These are phyloP conservation scores for Paraphoma chrysanthemicola DNA, from an alignment of 2,329 filamentous ascomycete genomes.

Conservation along the genomic window DNA sequence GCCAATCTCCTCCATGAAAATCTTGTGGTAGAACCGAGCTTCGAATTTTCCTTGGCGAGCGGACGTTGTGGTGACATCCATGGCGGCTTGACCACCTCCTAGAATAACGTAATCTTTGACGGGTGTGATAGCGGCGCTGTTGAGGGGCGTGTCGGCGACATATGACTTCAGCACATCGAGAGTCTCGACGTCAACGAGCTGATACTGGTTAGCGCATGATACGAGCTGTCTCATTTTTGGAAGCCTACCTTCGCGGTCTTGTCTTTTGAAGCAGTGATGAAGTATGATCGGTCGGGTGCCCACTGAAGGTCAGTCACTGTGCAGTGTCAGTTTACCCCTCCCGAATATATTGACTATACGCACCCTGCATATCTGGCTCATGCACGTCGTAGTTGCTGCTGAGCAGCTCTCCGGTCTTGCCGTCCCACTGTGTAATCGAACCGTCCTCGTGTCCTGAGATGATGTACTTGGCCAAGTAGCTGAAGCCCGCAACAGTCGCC, in stretches of 20 bases:
- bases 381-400: constrained; percentile 81
- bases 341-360: background rate
- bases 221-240: background rate
- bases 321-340: constrained; percentile 67
- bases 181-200: constrained; percentile 84
- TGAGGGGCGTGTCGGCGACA: constrained; percentile 89
- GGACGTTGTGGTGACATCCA: constrained; percentile 93
- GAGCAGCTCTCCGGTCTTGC: constrained; percentile 85
- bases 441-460: constrained; percentile 98
- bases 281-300: constrained; percentile 92
- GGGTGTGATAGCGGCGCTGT: constrained; percentile 90
- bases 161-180: constrained; percentile 95
- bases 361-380: constrained; percentile 84
- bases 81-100: constrained; percentile 96
- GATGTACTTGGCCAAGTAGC: constrained; percentile 93
- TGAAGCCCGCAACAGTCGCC: constrained; percentile 96
- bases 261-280: constrained; percentile 98
- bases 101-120: constrained; percentile 99
- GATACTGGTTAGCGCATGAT: constrained; percentile 7
- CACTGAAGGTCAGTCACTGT: constrained; percentile 94
- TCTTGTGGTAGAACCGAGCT: constrained; percentile 99
- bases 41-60: constrained; percentile 98
- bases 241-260: constrained; percentile 83
- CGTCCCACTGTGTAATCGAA: constrained; percentile 87
- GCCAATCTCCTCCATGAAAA: constrained; percentile 98